phyloP scores from a whole-genome alignment of 1,284 basidiomycete species.

The Omphalotus olearius region DNA sequence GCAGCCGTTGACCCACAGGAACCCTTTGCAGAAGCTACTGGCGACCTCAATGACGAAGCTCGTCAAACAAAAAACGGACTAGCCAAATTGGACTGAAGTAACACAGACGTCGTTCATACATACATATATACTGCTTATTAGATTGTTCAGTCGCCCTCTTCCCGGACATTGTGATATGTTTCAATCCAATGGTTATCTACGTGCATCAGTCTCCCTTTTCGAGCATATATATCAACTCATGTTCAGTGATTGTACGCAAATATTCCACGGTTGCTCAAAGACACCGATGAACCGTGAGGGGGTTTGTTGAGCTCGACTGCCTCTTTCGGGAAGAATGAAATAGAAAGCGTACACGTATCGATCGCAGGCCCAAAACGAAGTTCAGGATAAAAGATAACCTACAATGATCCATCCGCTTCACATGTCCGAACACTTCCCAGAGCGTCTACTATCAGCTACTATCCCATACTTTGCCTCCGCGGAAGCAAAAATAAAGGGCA shows the following conservation, averaged over 20 bases:
- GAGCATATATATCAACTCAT: neutral
- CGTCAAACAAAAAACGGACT: conserved; percentile 28
- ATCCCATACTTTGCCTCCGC: neutral
- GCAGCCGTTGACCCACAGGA: conserved; percentile 52
- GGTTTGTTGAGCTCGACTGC: neutral
- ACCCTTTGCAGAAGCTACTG: conserved; percentile 50
- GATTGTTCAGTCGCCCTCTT: neutral
- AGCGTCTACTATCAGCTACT: neutral
- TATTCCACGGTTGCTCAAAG: too few species aligned
- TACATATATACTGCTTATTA: neutral
- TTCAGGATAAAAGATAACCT: too few species aligned
- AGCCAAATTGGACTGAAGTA: neutral
- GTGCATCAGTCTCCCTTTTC: neutral
- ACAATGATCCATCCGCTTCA: neutral
- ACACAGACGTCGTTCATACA: neutral
- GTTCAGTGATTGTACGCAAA: too few species aligned
- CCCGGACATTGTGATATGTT: neutral
- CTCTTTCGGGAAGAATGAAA: neutral
- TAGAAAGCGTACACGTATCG: conserved; percentile 1
- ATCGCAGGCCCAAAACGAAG: too few species aligned
- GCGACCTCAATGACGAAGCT: conserved; percentile 62
- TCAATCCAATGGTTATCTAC: neutral
- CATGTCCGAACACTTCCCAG: neutral
- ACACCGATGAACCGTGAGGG: too few species aligned
- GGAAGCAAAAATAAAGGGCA: too few species aligned